Evolutionary conservation across 345 rosid species (phyloP).

Genomic region (Eucalyptus globulus): DNA sequence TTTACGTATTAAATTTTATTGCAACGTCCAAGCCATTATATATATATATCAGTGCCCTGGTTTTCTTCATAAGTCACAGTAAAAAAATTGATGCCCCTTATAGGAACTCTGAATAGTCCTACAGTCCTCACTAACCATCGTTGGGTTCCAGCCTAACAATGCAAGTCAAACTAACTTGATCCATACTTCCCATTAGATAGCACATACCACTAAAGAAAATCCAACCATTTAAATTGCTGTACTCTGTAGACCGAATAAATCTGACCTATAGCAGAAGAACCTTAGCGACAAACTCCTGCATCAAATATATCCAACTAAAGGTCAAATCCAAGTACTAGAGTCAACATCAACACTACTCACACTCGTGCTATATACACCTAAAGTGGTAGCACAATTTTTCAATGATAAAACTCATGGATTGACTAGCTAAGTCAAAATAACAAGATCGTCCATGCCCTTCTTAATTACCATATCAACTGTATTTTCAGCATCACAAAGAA

Average conservation of each 20-base stretch:
- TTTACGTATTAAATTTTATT: not conserved
- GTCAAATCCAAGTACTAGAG: not conserved
- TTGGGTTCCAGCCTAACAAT: not conserved
- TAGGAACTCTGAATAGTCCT: not conserved
- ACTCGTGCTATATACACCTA: not conserved
- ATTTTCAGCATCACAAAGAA: not conserved
- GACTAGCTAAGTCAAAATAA: not conserved
- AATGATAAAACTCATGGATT: not conserved
- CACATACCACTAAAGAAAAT: not conserved
- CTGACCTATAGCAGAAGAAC: not conserved
- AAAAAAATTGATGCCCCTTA: not conserved
- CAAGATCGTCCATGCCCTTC: not conserved
- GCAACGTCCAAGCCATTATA: not conserved
- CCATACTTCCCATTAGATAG: not conserved
- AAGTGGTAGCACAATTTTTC: not conserved
- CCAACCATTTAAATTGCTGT: not conserved
- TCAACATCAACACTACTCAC: not conserved
- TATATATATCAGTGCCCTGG: not conserved
- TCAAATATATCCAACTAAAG: not conserved
- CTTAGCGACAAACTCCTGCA: not conserved
- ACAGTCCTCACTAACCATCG: not conserved
- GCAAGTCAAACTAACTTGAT: not conserved
- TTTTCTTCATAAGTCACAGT: not conserved
- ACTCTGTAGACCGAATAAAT: not conserved
- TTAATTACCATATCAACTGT: not conserved